Percentiles rank a stretch among this genome's conserved stretches.
Conservation (phyloP, 768 basidiomycete species). For the Trametes meyenii region DNA sequence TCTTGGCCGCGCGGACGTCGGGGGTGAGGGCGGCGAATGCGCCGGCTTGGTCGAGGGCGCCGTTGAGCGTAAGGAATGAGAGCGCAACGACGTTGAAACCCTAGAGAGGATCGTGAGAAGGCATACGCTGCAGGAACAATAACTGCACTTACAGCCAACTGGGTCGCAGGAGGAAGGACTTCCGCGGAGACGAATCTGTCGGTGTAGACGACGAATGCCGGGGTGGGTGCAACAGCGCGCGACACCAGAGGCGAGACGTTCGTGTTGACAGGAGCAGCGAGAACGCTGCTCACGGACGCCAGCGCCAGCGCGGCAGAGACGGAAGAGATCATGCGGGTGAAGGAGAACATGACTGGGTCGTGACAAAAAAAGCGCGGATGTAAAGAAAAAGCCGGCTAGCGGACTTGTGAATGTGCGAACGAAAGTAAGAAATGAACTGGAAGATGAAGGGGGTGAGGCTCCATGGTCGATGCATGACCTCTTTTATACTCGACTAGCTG, state of each 20-base stretch:
- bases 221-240: slow-evolving; percentile 3
- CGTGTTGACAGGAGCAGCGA: slow-evolving; percentile 7
- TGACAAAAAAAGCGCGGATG: slow-evolving; percentile 5
- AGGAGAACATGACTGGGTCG: slow-evolving; percentile 16
- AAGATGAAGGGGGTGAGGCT: slow-evolving; percentile 7
- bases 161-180: slow-evolving; percentile 16
- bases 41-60: slow-evolving; percentile 11
- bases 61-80: slow-evolving; percentile 17
- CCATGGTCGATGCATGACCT: background rate
- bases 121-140: no score
- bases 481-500: background rate
- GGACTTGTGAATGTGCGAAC: slow-evolving; percentile 11
- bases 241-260: slow-evolving; percentile 4
- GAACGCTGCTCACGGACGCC: slow-evolving; percentile 14
- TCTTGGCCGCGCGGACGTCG: slow-evolving; percentile 20
- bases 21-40: slow-evolving; percentile 10
- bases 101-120: background rate
- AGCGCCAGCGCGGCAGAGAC: slow-evolving; percentile 19
- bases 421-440: slow-evolving; percentile 17
- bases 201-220: slow-evolving; percentile 14
- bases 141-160: slow-evolving; percentile 9
- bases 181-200: slow-evolving; percentile 18
- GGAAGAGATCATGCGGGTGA: slow-evolving; percentile 17
- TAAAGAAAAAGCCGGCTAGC: slow-evolving; percentile 16
- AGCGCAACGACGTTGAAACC: slow-evolving; percentile 16